Evolutionary conservation across 495 filamentous ascomycete species (phyloP).

Genomic region (Patellaria atrata): DNA sequence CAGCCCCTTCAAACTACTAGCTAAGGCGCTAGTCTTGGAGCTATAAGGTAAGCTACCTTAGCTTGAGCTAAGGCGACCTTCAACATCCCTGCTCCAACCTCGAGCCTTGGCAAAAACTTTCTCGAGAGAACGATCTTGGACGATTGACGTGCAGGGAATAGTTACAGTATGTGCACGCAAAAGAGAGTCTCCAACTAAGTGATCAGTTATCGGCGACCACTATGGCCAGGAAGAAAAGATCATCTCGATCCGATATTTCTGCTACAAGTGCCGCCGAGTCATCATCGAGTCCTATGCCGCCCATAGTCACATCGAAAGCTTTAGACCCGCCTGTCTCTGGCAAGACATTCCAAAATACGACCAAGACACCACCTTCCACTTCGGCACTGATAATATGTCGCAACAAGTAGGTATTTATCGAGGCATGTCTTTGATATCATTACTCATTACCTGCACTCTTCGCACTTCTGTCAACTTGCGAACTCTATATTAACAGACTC

Average conservation of each 20-base stretch:
- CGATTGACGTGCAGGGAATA: not conserved
- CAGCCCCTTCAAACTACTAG: too few relatives aligned
- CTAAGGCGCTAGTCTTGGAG: not conserved
- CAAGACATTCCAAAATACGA: too few relatives aligned
- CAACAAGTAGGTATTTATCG: slow-evolving; percentile 44
- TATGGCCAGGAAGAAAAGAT: slow-evolving; percentile 18
- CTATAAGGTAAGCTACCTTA: not conserved
- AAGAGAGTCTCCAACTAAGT: not conserved
- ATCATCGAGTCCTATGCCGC: not conserved
- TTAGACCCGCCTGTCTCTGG: too few relatives aligned
- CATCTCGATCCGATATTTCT: slow-evolving; percentile 5
- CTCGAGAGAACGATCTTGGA: slow-evolving; percentile 1
- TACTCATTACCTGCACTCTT: too few relatives aligned
- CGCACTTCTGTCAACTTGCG: too few relatives aligned
- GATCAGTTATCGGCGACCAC: not conserved
- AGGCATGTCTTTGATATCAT: slow-evolving; percentile 14
- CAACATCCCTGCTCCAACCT: not conserved
- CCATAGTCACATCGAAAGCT: not conserved
- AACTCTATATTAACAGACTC: slow-evolving; percentile 6
- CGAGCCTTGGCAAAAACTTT: not conserved
- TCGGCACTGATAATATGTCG: slow-evolving; percentile 54
- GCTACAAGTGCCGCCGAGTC: slow-evolving; percentile 3
- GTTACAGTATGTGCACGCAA: not conserved
- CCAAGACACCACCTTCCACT: slow-evolving; percentile 29
- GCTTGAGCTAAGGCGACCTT: not conserved